Conservation (phyloP, 129 eudicot genomes). For the Lactuca sativa region DNA sequence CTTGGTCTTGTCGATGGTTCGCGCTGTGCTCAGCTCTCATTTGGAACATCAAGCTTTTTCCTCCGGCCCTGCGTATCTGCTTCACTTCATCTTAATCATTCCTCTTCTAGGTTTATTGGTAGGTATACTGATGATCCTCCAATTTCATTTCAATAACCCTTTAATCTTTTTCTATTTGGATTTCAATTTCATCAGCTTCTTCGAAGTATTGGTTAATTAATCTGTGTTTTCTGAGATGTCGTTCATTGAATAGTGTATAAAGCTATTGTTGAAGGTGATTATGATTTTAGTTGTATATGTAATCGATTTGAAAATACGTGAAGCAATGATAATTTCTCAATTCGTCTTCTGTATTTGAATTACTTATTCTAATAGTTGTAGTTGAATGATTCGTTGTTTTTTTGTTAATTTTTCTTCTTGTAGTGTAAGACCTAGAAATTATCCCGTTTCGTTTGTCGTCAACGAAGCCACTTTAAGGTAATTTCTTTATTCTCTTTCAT, state of each 20-base stretch:
- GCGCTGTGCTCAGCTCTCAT: too few species aligned
- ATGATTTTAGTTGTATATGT: not conserved
- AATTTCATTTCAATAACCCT: not conserved
- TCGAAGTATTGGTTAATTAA: not conserved
- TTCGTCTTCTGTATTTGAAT: slow-evolving; percentile 11
- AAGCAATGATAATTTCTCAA: not conserved
- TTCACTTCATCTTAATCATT: too few species aligned
- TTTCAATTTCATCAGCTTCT: not conserved
- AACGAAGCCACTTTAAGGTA: too few species aligned
- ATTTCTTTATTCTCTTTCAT: too few species aligned
- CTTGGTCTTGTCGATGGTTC: too few species aligned
- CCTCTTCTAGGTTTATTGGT: too few species aligned
- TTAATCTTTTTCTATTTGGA: slow-evolving; percentile 10
- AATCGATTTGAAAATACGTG: not conserved
- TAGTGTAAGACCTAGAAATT: slow-evolving; percentile 10
- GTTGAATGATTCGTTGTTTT: slow-evolving; percentile 4
- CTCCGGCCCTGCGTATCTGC: too few species aligned
- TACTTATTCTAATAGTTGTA: not conserved
- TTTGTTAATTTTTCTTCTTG: not conserved
- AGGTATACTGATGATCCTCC: slow-evolving; percentile 8
- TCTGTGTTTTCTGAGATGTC: not conserved
- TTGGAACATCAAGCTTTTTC: too few species aligned
- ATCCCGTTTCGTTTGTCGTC: too few species aligned
- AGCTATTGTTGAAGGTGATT: not conserved
- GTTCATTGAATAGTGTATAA: not conserved